Evolutionary conservation across 2,329 filamentous ascomycete genomes (phyloP), one percentile per base, ranked within the genome.

Genomic region (Diaporthe sp.): DNA sequence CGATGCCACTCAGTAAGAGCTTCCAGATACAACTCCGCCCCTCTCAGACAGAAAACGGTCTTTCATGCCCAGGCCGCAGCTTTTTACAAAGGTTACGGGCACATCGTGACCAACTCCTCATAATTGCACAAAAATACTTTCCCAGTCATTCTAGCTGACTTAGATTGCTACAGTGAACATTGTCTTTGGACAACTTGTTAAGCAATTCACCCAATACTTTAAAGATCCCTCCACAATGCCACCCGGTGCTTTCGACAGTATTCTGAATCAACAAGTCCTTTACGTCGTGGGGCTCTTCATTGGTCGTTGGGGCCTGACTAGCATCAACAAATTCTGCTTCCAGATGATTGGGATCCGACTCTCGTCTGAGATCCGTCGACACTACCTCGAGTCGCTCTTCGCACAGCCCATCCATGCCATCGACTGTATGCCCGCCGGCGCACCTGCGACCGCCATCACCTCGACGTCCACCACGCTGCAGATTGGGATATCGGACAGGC

Each of bases 321-420:
- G 58, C 25, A 69, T 64, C 57, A 55, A 42, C n/a, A 80, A 84
- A 84, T 77, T 91, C 74, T 84, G 86, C 25, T 91, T 91, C 75
- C 87, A 90, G 19, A 88, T 91, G 82, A 88, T 89, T 72, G 90
- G 90, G 40, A 88, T 92, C 75, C 86, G 89, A 35, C 86, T 92
- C 66, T 92, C 90, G 2, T 88, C 90, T 0, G 88, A 87, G 10
- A 86, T 92, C 58, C 86, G 93, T 38, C 86, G 92, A 19, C 87
- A 90, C 74, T 95, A 94, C 78, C 85, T 95, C 42, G 87, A 88
- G 67, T 85, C 87, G 45, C 86, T 94, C 5, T 90, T 95, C 61
- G 84, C 87, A 1, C 91, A 94, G 79, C 90, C 91, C 60, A 89
- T 94, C 54, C 89, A 91, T 72, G 89, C 91, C 28, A 89, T 94